Conservation (phyloP, 1,284 basidiomycete genomes). For the Pseudozyma pruni region DNA sequence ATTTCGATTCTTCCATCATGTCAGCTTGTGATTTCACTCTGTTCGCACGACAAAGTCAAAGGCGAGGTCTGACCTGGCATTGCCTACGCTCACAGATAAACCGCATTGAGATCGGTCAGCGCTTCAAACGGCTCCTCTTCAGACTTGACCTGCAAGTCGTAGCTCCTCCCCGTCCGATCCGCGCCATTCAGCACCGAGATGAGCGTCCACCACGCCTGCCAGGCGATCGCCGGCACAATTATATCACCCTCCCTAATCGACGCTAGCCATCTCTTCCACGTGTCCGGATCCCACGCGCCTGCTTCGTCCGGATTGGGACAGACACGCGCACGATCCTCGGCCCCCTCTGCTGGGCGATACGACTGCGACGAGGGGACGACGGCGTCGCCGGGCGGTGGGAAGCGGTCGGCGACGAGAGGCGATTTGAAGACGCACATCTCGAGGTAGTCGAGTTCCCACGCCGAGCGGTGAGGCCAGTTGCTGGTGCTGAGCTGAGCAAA, state of each 20-base stretch:
- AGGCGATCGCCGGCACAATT: constrained; percentile 57
- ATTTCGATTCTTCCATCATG: neutral
- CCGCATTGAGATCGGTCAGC: constrained; percentile 46
- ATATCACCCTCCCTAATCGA: constrained; percentile 55
- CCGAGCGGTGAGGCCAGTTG: constrained; percentile 50
- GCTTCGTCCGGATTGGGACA: constrained; percentile 57
- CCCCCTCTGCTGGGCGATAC: constrained; percentile 35
- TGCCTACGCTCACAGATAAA: constrained; percentile 48
- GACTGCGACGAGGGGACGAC: constrained; percentile 40
- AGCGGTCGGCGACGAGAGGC: constrained; percentile 52
- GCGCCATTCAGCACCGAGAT: constrained; percentile 64
- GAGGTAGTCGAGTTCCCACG: constrained; percentile 67
- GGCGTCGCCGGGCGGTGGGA: constrained; percentile 56
- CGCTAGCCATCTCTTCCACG: constrained; percentile 57
- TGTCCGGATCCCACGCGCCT: constrained; percentile 51
- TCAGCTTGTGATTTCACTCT: too few species aligned
- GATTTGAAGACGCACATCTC: constrained; percentile 63
- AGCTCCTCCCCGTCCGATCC: constrained; percentile 55
- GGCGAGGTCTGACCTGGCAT: too few species aligned
- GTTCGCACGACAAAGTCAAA: too few species aligned
- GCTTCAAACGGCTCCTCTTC: constrained; percentile 55
- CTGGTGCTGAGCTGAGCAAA: constrained; percentile 45
- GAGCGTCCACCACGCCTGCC: constrained; percentile 67
- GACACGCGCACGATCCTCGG: constrained; percentile 35
- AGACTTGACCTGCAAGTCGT: constrained; percentile 62